Conservation (phyloP, 169 alveolate species). For the Plasmodium cynomolgi region DNA sequence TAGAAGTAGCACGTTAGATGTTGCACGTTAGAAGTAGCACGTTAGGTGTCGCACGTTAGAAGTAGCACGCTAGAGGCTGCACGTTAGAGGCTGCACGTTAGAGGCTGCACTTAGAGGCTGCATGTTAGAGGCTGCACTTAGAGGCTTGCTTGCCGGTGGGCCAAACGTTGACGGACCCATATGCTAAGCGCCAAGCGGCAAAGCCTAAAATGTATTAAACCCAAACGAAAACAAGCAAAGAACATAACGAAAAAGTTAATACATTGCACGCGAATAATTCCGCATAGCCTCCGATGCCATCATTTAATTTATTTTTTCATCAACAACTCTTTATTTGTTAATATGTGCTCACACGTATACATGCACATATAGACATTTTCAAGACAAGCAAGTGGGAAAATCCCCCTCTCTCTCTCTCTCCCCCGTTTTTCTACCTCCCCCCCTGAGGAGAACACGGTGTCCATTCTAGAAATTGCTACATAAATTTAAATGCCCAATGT, state of each 20-base stretch:
- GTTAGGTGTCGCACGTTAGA: not conserved
- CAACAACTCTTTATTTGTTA: conserved; percentile 9
- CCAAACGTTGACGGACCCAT: not conserved
- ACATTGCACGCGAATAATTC: not conserved
- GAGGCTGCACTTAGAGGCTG: not conserved
- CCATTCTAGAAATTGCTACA: not conserved
- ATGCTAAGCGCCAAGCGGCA: not conserved
- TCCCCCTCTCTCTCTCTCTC: not conserved
- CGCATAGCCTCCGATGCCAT: not conserved
- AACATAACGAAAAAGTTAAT: not conserved
- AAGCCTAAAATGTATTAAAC: conserved; percentile 2
- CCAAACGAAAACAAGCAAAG: conserved; percentile 3
- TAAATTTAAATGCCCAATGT: not conserved
- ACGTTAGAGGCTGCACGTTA: not conserved
- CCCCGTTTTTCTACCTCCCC: not conserved
- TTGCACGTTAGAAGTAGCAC: not conserved
- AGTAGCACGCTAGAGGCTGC: no score
- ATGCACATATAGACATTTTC: not conserved
- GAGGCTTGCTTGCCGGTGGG: not conserved
- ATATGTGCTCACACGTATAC: not conserved
- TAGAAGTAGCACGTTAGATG: not conserved
- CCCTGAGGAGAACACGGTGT: not conserved
- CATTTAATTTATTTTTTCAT: conserved; percentile 54
- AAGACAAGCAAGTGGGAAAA: conserved; percentile 8
- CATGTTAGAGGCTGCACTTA: no score